These are phyloP conservation scores for Candida suzukii DNA, from an alignment of 805 yeast species.

Conservation along the genomic window DNA sequence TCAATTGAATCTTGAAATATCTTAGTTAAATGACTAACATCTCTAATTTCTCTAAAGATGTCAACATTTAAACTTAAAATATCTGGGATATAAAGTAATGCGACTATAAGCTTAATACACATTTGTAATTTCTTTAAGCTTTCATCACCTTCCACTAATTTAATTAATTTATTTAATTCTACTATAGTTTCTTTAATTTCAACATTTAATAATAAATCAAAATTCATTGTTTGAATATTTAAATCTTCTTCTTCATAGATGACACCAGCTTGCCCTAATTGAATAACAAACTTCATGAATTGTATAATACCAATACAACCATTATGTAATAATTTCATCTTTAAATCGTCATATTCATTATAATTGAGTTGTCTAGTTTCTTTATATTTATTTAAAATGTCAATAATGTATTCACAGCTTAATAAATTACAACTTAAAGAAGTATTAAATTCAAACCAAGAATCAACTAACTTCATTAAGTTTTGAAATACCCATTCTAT, in stretches of 20 bases:
- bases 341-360: constrained; percentile 11
- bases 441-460: constrained; percentile 67
- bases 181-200: constrained; percentile 10
- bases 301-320: constrained; percentile 47
- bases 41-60: constrained; percentile 3
- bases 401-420: constrained; percentile 57
- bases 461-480: constrained; percentile 45
- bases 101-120: constrained; percentile 9
- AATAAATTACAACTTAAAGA: constrained; percentile 72
- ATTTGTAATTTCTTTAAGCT: constrained; percentile 13
- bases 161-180: constrained; percentile 20
- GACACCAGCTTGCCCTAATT: constrained; percentile 48
- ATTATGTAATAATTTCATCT: constrained; percentile 35
- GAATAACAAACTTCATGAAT: constrained; percentile 40
- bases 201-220: constrained; percentile 27
- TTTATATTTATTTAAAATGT: neutral
- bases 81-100: constrained; percentile 10
- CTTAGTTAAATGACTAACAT: neutral
- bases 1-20: constrained; percentile 3
- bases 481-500: constrained; percentile 47
- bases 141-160: constrained; percentile 19
- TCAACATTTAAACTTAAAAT: constrained; percentile 5
- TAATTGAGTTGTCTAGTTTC: neutral
- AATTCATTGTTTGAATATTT: constrained; percentile 55
- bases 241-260: constrained; percentile 73